Base-by-base conservation (phyloP, 345 rosid genomes). In the Conringia planisiliqua region DNA sequence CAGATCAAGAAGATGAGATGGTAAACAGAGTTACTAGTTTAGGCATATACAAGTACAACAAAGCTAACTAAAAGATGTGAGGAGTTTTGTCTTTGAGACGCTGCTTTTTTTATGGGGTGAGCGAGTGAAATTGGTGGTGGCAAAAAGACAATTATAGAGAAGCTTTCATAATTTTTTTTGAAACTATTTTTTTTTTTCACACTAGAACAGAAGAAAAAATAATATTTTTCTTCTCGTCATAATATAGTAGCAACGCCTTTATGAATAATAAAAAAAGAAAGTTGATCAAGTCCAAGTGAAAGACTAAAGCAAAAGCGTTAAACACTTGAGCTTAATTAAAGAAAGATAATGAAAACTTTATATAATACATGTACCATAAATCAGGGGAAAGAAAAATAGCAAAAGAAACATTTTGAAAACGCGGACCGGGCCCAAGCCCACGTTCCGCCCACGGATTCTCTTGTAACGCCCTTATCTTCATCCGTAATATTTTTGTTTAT, bases 401-500 rank as follows among this genome's bases (percentile, higher is more conserved):
- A 43, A 52, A 30, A 50, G 7, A 10, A 12, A 52, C 10, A 4
- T 0, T 8, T 29, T 26, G n/a, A 75, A 75, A 29, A 20, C 38
- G 62, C 26, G 68, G 61, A 75, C 44, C 3, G 18, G 79, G 74
- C 69, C 79, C 74, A 68, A 70, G 58, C 43, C 71, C 76, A 77
- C 76, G 76, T 14, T 36, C 56, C n/a, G 55, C 57, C 80, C 80
- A 70, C 80, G 75, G 55, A 36, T 7, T 20, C 39, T 2, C 32
- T 38, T 18, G 2, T 3, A 17, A 29, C 36, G 20, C 0, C 5
- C 69, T 43, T 69, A 43, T 62, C 68, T 62, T 48, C 16, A 22
- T 27, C 47, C 4, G 13, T 24, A 22, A 13, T n/a, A n/a, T 48
- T 7, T 0, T 6, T 40, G 14, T 9, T 7, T 2, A 24, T 16